Evolutionary conservation across 139 green algal genomes (phyloP).

Genomic region (Volvox reticuliferus): DNA sequence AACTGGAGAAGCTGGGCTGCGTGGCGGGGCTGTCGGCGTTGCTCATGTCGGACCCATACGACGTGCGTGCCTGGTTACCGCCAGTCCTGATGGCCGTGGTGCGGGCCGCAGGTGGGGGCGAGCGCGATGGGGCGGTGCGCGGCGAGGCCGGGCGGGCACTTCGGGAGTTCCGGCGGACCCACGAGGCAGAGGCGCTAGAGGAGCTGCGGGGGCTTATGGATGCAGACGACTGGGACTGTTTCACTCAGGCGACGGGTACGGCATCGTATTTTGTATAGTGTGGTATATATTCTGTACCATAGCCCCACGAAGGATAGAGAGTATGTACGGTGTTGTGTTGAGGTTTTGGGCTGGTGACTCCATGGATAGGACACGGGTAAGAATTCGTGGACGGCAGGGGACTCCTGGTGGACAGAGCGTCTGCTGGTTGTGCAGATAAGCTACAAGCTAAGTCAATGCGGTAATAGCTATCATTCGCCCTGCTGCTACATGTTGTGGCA

Average conservation of each 20-base stretch:
- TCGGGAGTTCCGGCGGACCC: slow-evolving; percentile 76
- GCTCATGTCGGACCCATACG: slow-evolving; percentile 87
- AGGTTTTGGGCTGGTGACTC: no score
- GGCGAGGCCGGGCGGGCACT: slow-evolving; percentile 65
- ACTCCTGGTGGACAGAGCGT: no score
- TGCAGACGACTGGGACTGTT: slow-evolving; percentile 82
- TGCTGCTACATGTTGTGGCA: no score
- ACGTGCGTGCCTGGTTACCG: slow-evolving; percentile 88
- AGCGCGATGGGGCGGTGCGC: slow-evolving; percentile 19
- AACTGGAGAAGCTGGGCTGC: slow-evolving; percentile 53
- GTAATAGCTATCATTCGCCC: no score
- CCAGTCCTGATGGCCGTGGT: slow-evolving; percentile 79
- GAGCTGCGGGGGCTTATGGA: slow-evolving; percentile 67
- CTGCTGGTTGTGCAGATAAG: no score
- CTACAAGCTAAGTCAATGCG: no score
- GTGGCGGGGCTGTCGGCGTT: slow-evolving; percentile 86
- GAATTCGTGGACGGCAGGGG: no score
- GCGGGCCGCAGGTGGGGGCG: slow-evolving; percentile 46
- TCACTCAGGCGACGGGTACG: slow-evolving; percentile 77
- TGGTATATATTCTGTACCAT: no score
- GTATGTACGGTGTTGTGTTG: no score
- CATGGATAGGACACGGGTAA: no score
- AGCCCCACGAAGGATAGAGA: no score
- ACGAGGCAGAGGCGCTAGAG: slow-evolving; percentile 67
- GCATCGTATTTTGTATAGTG: slow-evolving; percentile 78